A percentile compares a stretch with the other conserved stretches of the same genome.
Evolutionary conservation across 2,329 filamentous ascomycete species (phyloP).

Genomic region (Cercospora sp.): DNA sequence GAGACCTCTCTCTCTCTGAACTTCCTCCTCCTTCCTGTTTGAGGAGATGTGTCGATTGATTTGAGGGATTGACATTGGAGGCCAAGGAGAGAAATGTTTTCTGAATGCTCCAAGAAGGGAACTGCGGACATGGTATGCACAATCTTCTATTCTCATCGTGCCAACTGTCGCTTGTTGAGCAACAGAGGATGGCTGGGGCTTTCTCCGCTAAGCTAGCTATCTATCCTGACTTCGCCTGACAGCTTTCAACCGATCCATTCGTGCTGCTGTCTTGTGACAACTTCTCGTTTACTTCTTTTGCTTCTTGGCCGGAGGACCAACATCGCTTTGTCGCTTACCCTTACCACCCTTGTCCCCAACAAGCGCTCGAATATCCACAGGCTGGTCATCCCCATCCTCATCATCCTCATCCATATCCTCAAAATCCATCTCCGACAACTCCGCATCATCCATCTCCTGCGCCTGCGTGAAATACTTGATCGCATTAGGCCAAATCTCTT

Average conservation of each 20-base stretch:
- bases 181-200: background rate
- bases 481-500: constrained; percentile 86
- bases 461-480: constrained; percentile 82
- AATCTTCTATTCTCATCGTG: background rate
- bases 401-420: constrained; percentile 56
- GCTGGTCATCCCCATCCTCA: constrained; percentile 56
- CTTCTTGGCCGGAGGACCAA: constrained; percentile 42
- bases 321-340: constrained; percentile 44
- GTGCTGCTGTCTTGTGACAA: background rate
- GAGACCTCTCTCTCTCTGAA: background rate
- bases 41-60: background rate
- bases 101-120: no score
- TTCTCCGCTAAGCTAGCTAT: background rate
- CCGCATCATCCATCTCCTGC: constrained; percentile 64
- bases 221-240: background rate
- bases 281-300: constrained; percentile 34
- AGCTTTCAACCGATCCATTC: background rate
- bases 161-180: no score
- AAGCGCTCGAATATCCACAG: constrained; percentile 49
- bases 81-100: no score
- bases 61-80: no score
- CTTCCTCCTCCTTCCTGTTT: background rate
- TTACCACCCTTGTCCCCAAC: constrained; percentile 50
- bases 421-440: constrained; percentile 67
- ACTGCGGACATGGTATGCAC: background rate